Conservation (phyloP, 768 basidiomycete genomes). For the Hericium coralloides region DNA sequence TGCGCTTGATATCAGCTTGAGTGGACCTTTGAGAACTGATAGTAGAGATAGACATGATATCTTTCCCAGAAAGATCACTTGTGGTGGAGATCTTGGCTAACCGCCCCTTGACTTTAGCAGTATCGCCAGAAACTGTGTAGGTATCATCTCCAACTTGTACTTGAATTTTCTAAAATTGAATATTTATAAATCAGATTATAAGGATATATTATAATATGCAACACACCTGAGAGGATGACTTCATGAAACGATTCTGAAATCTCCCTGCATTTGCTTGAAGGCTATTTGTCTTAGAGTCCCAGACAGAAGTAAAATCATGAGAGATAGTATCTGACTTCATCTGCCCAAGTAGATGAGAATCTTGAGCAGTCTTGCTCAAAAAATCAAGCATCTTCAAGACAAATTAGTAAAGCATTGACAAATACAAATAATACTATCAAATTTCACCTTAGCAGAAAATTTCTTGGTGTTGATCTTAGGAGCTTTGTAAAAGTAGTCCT, state of each 20-base stretch:
- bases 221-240: neutral
- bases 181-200: neutral
- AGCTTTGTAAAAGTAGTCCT: conserved; percentile 33
- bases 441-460: conserved; percentile 16
- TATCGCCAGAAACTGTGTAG: conserved; percentile 13
- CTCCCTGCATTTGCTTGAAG: conserved; percentile 10
- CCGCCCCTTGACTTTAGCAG: conserved; percentile 11
- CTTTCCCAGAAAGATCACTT: conserved; percentile 23
- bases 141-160: conserved; percentile 17
- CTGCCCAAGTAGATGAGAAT: conserved; percentile 2
- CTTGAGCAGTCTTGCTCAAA: conserved; percentile 5
- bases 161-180: conserved; percentile 7
- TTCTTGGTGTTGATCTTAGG: conserved; percentile 22
- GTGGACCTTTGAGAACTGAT: conserved; percentile 51
- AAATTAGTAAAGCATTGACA: neutral
- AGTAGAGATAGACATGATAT: conserved; percentile 30
- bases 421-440: conserved; percentile 26
- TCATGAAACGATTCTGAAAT: conserved; percentile 4
- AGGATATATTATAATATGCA: neutral
- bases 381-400: neutral
- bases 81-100: conserved; percentile 15
- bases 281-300: conserved; percentile 1
- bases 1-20: conserved; percentile 40
- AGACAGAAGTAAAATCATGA: conserved; percentile 5
- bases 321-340: conserved; percentile 2